phyloP scores from a whole-genome alignment of 257 asterid genomes.

The Pogostemon cablin region DNA sequence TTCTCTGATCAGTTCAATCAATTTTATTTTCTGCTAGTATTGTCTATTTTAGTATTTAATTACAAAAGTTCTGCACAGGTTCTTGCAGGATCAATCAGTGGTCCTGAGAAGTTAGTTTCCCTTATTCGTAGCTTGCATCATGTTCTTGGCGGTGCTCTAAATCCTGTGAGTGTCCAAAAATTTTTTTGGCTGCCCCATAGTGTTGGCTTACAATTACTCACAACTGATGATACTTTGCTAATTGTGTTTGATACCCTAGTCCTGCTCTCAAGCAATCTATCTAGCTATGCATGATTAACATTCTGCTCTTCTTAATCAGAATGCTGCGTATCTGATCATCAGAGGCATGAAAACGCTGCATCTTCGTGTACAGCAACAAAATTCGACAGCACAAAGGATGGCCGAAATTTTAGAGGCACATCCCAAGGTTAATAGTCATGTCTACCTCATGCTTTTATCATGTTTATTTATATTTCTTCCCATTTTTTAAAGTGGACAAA shows the following conservation, averaged over 20 bases:
- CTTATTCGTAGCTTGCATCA: conserved; percentile 81
- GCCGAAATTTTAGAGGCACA: conserved; percentile 99
- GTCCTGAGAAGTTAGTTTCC: conserved; percentile 74
- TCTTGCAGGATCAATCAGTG: conserved; percentile 87
- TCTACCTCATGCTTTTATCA: background rate
- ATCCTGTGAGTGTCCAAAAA: conserved; percentile 65
- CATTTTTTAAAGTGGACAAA: background rate
- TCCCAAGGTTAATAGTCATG: conserved; percentile 65
- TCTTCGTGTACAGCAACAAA: conserved; percentile 97
- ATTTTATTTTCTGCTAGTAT: conserved; percentile 5
- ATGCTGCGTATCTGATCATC: conserved; percentile 86
- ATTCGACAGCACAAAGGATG: conserved; percentile 92
- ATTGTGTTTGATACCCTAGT: conserved; percentile 15
- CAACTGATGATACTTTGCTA: background rate
- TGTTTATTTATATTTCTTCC: conserved; percentile 6
- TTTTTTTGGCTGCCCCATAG: conserved; percentile 1
- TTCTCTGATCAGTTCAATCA: background rate
- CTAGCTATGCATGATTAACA: conserved; percentile 16
- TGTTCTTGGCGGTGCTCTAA: conserved; percentile 86
- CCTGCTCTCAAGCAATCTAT: conserved; percentile 2
- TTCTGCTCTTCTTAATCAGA: conserved; percentile 48
- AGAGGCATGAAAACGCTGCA: conserved; percentile 99
- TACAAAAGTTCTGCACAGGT: conserved; percentile 52
- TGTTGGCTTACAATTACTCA: background rate
- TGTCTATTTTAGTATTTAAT: conserved; percentile 13